Percentiles rank a stretch among this genome's conserved stretches.
These are phyloP conservation scores for Pseudogymnoascus sp. DNA, from an alignment of 2,329 filamentous ascomycete genomes.

Conservation along the genomic window DNA sequence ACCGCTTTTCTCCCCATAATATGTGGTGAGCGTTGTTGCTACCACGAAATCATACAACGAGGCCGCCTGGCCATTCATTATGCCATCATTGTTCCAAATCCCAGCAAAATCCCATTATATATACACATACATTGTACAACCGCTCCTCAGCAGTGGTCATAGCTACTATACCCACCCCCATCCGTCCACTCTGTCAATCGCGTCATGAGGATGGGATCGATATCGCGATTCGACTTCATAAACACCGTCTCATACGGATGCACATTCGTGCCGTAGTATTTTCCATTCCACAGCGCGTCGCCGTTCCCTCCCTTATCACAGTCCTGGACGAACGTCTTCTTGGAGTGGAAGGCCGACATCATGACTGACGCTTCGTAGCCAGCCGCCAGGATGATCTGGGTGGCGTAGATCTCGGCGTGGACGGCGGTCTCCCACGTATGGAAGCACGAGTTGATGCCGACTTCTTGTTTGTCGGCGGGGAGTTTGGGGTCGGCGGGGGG, in stretches of 20 bases:
- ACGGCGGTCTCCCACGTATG: slow-evolving; percentile 19
- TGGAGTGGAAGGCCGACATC: slow-evolving; percentile 21
- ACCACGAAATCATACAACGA: neutral
- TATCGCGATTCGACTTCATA: slow-evolving; percentile 22
- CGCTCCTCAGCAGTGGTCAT: slow-evolving; percentile 19
- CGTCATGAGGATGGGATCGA: slow-evolving; percentile 16
- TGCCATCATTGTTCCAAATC: neutral
- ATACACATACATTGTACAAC: neutral
- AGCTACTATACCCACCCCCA: slow-evolving; percentile 21
- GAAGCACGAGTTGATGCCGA: slow-evolving; percentile 24
- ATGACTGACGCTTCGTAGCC: slow-evolving; percentile 23
- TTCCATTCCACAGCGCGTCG: slow-evolving; percentile 19
- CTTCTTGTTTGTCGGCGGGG: slow-evolving; percentile 8
- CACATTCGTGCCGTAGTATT: slow-evolving; percentile 23
- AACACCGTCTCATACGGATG: slow-evolving; percentile 25
- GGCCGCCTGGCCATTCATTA: neutral
- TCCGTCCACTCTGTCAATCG: slow-evolving; percentile 20
- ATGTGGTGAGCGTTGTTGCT: neutral
- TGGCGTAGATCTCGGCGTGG: slow-evolving; percentile 20
- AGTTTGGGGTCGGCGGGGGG: slow-evolving; percentile 16
- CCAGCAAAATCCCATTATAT: neutral
- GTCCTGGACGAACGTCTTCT: slow-evolving; percentile 13
- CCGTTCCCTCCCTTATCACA: slow-evolving; percentile 13
- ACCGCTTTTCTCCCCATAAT: neutral
- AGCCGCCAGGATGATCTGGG: slow-evolving; percentile 18